phyloP scores from a whole-genome alignment of 2,329 filamentous ascomycete genomes.

The Aspergillus sp. region DNA sequence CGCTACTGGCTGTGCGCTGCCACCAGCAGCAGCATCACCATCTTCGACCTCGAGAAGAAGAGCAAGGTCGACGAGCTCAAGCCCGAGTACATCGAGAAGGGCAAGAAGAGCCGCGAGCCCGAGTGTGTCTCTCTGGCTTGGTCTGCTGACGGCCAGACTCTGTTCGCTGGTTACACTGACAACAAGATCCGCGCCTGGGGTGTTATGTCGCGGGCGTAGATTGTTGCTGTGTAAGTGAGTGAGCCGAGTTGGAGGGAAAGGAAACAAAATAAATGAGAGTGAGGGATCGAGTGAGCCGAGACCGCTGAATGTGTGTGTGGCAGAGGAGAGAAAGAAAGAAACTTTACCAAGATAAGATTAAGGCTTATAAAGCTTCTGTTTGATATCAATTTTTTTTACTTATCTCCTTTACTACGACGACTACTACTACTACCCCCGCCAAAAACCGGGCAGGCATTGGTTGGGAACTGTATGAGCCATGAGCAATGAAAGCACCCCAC shows the following conservation, averaged over 20 bases:
- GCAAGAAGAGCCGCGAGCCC: conserved; percentile 99
- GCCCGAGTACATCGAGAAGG: conserved; percentile 92
- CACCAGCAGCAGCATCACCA: conserved; percentile 97
- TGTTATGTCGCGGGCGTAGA: conserved; percentile 91
- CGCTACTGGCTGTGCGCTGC: conserved; percentile 99
- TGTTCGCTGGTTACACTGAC: conserved; percentile 99
- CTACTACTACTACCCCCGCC: conserved; percentile 25
- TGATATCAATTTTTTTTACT: conserved; percentile 29
- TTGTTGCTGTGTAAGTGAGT: conserved; percentile 7
- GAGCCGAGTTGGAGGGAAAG: conserved; percentile 3
- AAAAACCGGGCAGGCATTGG: conserved; percentile 43
- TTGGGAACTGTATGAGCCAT: conserved; percentile 50
- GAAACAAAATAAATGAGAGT: conserved; percentile 28
- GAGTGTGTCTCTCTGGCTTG: conserved; percentile 98
- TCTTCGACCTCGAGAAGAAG: conserved; percentile 99
- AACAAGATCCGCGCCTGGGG: conserved; percentile 98
- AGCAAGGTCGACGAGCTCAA: conserved; percentile 99
- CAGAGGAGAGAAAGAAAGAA: conserved; percentile 20
- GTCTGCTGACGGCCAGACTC: conserved; percentile 97
- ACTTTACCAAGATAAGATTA: background rate
- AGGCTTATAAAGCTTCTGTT: conserved; percentile 13
- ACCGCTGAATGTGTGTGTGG: background rate
- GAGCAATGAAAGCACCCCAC: conserved; percentile 47
- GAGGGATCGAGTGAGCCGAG: conserved; percentile 9
- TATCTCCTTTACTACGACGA: conserved; percentile 27